Conservation (phyloP, 2,329 filamentous ascomycete genomes). For the Penicillium sp. region DNA sequence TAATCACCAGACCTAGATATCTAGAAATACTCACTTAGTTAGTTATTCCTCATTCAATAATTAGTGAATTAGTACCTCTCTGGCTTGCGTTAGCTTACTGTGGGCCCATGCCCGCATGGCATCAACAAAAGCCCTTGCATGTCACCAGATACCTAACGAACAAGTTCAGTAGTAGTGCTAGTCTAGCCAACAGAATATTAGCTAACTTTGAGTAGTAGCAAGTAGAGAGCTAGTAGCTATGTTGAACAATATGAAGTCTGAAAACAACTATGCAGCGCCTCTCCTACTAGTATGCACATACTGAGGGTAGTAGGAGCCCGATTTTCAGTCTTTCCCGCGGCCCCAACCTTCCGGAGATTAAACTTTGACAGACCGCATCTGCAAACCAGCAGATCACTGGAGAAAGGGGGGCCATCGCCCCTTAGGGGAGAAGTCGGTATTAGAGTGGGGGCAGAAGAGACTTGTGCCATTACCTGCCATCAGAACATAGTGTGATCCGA, state of each 20-base stretch:
- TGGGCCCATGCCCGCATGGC: not conserved
- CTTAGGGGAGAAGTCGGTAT: not conserved
- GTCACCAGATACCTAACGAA: not conserved
- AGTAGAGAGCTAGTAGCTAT: no score
- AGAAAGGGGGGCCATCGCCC: not conserved
- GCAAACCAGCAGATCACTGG: constrained; percentile 2
- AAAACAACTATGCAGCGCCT: not conserved
- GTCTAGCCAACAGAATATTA: not conserved
- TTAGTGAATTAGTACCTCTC: not conserved
- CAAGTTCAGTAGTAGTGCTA: not conserved
- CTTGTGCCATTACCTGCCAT: not conserved
- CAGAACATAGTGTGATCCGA: not conserved
- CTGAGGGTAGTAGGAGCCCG: not conserved
- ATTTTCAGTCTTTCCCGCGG: not conserved
- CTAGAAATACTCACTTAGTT: no score
- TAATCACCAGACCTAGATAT: no score
- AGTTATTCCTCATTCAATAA: not conserved
- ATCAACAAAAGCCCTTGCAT: not conserved
- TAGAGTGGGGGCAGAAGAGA: not conserved
- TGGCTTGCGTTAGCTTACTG: not conserved
- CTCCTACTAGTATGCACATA: not conserved
- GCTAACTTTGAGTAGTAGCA: no score
- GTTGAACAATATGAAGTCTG: not conserved
- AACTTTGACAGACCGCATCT: constrained; percentile 1
- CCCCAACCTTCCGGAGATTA: constrained; percentile 7